Evolutionary conservation across 1,139 yeast genomes (phyloP).

Genomic region (Suhomyces bolitotheri): DNA sequence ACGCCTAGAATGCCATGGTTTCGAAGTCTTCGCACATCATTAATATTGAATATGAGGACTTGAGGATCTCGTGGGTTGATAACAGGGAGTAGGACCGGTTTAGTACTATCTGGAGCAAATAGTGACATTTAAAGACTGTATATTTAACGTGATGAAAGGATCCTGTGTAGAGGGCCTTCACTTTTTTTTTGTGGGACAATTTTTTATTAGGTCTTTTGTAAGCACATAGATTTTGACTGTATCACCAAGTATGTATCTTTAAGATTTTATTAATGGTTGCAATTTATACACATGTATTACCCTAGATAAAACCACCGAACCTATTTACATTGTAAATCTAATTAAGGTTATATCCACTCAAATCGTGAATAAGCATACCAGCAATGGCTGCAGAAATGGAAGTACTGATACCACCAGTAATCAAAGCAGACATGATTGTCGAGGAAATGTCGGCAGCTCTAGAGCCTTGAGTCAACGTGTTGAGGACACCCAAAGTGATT

Average conservation of each 20-base stretch:
- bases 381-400: slow-evolving; percentile 64
- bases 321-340: too few relatives aligned
- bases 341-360: slow-evolving; percentile 26
- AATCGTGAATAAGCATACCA: slow-evolving; percentile 64
- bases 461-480: slow-evolving; percentile 55
- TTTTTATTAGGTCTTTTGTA: too few relatives aligned
- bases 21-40: slow-evolving; percentile 55
- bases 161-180: too few relatives aligned
- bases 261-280: too few relatives aligned
- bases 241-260: too few relatives aligned
- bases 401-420: slow-evolving; percentile 59
- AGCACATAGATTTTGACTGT: too few relatives aligned
- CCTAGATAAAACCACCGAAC: too few relatives aligned
- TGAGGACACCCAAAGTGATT: slow-evolving; percentile 63
- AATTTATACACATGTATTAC: too few relatives aligned
- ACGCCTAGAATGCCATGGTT: slow-evolving; percentile 65
- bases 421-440: slow-evolving; percentile 51
- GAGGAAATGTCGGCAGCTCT: slow-evolving; percentile 51
- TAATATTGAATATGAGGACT: slow-evolving; percentile 51
- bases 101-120: not conserved
- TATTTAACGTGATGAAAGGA: too few relatives aligned
- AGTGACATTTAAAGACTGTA: too few relatives aligned
- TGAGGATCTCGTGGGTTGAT: slow-evolving; percentile 19
- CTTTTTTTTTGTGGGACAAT: too few relatives aligned
- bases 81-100: slow-evolving; percentile 19